Conservation (phyloP, 495 filamentous ascomycete species). For the Penicillium lagena region DNA sequence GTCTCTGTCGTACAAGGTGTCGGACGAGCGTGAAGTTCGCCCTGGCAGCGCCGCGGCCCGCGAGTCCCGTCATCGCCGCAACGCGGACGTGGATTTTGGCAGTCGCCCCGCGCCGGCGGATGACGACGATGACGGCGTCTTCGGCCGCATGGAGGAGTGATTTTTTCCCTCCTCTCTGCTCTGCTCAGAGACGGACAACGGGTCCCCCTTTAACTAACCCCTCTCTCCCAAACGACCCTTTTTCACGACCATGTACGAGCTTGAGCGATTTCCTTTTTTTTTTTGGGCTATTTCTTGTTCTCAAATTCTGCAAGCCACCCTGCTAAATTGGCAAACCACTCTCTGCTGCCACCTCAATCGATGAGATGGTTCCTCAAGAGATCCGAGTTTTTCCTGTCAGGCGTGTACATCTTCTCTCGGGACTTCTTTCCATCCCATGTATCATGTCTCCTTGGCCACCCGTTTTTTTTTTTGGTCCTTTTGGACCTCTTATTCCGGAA, state of each 20-base stretch:
- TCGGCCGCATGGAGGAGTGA: conserved; percentile 94
- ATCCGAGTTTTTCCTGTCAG: conserved; percentile 6
- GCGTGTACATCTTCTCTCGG: conserved; percentile 12
- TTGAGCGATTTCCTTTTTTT: conserved; percentile 31
- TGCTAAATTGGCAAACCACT: conserved; percentile 14
- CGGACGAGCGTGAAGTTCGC: conserved; percentile 38
- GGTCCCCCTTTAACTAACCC: conserved; percentile 2
- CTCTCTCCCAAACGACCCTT: conserved; percentile 6
- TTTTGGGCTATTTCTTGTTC: conserved; percentile 22
- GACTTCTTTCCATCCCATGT: conserved; percentile 19
- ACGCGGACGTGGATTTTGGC: conserved; percentile 77
- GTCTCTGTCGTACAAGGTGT: conserved; percentile 43
- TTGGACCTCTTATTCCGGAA: conserved; percentile 13
- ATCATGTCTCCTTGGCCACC: conserved; percentile 27
- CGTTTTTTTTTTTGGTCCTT: conserved; percentile 7
- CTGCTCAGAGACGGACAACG: background rate
- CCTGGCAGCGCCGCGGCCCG: conserved; percentile 28
- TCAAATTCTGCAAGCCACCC: conserved; percentile 15
- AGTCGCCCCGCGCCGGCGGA: conserved; percentile 59
- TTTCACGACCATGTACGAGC: conserved; percentile 37
- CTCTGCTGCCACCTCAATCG: background rate
- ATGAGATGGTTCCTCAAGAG: background rate
- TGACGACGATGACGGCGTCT: conserved; percentile 92
- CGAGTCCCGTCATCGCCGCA: conserved; percentile 43
- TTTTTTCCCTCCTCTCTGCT: conserved; percentile 2